phyloP scores from a whole-genome alignment of 352 stramenopile genomes.

The Pythium rhizo-oryzae region DNA sequence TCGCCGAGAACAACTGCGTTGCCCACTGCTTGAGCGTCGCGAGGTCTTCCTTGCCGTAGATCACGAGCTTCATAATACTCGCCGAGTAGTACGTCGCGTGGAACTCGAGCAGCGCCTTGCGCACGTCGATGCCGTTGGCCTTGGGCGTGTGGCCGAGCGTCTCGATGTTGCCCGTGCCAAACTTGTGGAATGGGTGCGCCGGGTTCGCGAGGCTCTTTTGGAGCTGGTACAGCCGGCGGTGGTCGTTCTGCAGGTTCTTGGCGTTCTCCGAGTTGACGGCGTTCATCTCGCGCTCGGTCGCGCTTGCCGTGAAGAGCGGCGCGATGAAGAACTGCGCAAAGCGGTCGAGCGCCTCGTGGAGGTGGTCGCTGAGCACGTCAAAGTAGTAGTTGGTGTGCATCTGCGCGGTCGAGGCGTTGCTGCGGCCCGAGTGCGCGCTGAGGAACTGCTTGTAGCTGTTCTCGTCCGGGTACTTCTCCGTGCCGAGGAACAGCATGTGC shows the following conservation, averaged over 20 bases:
- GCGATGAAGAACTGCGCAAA: slow-evolving; percentile 98
- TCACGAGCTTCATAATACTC: slow-evolving; percentile 90
- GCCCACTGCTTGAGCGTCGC: slow-evolving; percentile 81
- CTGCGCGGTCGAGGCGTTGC: slow-evolving; percentile 96
- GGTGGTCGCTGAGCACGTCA: slow-evolving; percentile 85
- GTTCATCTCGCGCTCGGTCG: slow-evolving; percentile 94
- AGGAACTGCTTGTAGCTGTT: slow-evolving; percentile 95
- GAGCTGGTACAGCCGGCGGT: slow-evolving; percentile 82
- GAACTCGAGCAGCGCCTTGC: slow-evolving; percentile 80
- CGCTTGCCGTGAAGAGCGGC: slow-evolving; percentile 92
- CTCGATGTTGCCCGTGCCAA: slow-evolving; percentile 90
- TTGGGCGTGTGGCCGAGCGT: slow-evolving; percentile 58
- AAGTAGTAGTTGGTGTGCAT: slow-evolving; percentile 99
- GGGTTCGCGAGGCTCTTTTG: slow-evolving; percentile 74
- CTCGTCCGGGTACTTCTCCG: slow-evolving; percentile 95
- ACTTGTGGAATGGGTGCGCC: slow-evolving; percentile 87
- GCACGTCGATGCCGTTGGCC: slow-evolving; percentile 55
- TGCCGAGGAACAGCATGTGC: slow-evolving; percentile 98
- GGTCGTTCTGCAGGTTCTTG: slow-evolving; percentile 97
- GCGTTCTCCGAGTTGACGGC: slow-evolving; percentile 97
- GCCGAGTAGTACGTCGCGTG: slow-evolving; percentile 91
- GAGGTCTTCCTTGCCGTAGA: slow-evolving; percentile 91
- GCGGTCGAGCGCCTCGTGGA: slow-evolving; percentile 91
- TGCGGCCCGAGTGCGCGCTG: slow-evolving; percentile 91
- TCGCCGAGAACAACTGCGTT: slow-evolving; percentile 69